Evolutionary conservation across 2,329 filamentous ascomycete species (phyloP).

Genomic region (Fusarium camptoceras): DNA sequence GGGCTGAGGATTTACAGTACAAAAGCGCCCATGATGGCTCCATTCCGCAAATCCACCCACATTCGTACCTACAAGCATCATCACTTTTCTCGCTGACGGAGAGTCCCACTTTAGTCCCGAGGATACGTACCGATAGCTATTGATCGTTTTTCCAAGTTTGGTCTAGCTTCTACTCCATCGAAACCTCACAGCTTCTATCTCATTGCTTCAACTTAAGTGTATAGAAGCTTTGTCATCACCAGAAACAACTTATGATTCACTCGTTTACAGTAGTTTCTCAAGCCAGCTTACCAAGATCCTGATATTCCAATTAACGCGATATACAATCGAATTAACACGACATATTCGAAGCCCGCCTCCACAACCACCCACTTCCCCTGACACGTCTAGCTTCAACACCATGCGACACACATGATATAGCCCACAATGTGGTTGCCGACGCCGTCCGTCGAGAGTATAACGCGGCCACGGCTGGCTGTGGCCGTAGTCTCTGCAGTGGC

Average conservation of each 20-base stretch:
- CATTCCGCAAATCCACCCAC: slow-evolving; percentile 20
- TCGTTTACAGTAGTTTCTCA: neutral
- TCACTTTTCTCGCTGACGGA: slow-evolving; percentile 35
- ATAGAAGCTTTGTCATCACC: slow-evolving; percentile 40
- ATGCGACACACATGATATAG: slow-evolving; percentile 51
- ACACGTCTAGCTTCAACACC: slow-evolving; percentile 40
- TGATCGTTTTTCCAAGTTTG: neutral
- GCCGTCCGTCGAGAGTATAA: slow-evolving; percentile 65
- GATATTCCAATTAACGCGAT: neutral
- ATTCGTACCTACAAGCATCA: slow-evolving; percentile 44
- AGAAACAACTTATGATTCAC: slow-evolving; percentile 22
- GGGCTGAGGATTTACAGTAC: slow-evolving; percentile 46
- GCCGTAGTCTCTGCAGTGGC: slow-evolving; percentile 67
- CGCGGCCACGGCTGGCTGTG: slow-evolving; percentile 66
- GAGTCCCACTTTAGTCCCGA: slow-evolving; percentile 24
- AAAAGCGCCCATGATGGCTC: slow-evolving; percentile 31
- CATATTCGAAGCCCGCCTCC: slow-evolving; percentile 2
- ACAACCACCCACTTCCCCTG: slow-evolving; percentile 9
- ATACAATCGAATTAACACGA: neutral
- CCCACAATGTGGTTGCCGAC: slow-evolving; percentile 61
- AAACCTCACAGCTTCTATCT: slow-evolving; percentile 23
- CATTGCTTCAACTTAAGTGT: slow-evolving; percentile 4
- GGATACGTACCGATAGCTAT: slow-evolving; percentile 31
- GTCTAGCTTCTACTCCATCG: slow-evolving; percentile 23
- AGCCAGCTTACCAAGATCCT: neutral